A percentile compares a stretch with the other conserved stretches of the same genome.
Conservation (phyloP, 441 rosid species). For the Arabidopsis hybrid region DNA sequence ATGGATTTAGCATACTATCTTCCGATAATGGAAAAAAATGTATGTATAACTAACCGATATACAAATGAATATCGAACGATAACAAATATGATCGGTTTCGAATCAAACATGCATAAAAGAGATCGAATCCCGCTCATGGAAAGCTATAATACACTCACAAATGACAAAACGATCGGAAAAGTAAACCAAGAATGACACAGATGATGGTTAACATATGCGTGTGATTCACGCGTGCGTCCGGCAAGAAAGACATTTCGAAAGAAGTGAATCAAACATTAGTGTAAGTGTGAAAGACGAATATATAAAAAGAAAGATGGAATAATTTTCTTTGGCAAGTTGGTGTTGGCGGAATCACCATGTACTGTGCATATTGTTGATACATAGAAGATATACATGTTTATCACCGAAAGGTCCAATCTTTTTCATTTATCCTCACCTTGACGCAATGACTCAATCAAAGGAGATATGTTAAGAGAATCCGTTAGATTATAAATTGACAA, state of each 20-base stretch:
- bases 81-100: background rate
- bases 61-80: background rate
- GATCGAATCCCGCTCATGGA: constrained; percentile 1
- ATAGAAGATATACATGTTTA: background rate
- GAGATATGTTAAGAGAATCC: constrained; percentile 19
- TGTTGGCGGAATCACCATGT: constrained; percentile 28
- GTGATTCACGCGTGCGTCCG: constrained; percentile 8
- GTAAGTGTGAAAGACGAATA: constrained; percentile 14
- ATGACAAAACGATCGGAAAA: background rate
- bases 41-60: background rate
- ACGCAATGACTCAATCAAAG: constrained; percentile 18
- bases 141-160: background rate
- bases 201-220: background rate
- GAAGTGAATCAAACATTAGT: constrained; percentile 17
- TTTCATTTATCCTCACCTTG: background rate
- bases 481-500: constrained; percentile 29
- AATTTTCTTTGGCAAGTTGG: constrained; percentile 37
- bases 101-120: background rate
- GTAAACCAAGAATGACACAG: background rate
- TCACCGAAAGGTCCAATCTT: constrained; percentile 42
- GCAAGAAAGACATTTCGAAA: background rate
- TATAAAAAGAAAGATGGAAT: constrained; percentile 15
- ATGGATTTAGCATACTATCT: background rate
- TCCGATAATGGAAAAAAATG: background rate
- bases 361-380: constrained; percentile 6